phyloP scores from a whole-genome alignment of 1,284 basidiomycete genomes.

The Trametes versicolor region DNA sequence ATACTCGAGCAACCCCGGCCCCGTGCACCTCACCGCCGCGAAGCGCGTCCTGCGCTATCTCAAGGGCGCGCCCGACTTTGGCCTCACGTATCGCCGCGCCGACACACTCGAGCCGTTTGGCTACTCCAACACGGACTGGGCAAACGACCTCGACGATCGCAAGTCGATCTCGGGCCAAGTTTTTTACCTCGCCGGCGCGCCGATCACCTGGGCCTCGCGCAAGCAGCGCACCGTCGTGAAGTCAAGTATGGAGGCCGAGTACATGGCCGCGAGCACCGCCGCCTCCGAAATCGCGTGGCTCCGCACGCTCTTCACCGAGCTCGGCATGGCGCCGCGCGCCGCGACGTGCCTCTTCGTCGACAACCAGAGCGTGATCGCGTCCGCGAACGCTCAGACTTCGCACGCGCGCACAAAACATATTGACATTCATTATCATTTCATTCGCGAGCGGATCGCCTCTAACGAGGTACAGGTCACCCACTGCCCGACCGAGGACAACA shows the following conservation, averaged over 20 bases:
- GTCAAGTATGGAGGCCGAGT: conserved; percentile 36
- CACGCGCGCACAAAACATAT: conserved; percentile 55
- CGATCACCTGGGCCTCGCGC: conserved; percentile 44
- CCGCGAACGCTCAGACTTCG: background rate
- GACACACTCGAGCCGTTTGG: conserved; percentile 4
- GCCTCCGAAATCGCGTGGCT: conserved; percentile 37
- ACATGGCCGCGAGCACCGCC: conserved; percentile 39
- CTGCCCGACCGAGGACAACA: conserved; percentile 17
- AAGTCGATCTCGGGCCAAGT: conserved; percentile 17
- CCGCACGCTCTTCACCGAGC: conserved; percentile 27
- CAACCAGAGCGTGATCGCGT: conserved; percentile 14
- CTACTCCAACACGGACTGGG: conserved; percentile 24
- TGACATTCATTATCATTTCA: conserved; percentile 49
- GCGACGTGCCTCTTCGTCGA: conserved; percentile 3
- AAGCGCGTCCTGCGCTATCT: conserved; percentile 25
- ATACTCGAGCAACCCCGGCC: conserved; percentile 18
- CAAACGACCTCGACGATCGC: conserved; percentile 3
- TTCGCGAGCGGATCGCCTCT: conserved; percentile 43
- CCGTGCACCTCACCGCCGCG: conserved; percentile 11
- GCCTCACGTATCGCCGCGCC: background rate
- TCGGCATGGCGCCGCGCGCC: conserved; percentile 7
- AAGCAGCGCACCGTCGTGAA: conserved; percentile 35
- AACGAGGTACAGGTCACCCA: conserved; percentile 36
- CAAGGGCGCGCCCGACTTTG: conserved; percentile 8
- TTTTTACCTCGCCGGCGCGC: conserved; percentile 20